Evolutionary conservation across 805 yeast species (phyloP), one percentile per base, ranked within the genome.

Genomic region (Ogataea glucozyma): DNA sequence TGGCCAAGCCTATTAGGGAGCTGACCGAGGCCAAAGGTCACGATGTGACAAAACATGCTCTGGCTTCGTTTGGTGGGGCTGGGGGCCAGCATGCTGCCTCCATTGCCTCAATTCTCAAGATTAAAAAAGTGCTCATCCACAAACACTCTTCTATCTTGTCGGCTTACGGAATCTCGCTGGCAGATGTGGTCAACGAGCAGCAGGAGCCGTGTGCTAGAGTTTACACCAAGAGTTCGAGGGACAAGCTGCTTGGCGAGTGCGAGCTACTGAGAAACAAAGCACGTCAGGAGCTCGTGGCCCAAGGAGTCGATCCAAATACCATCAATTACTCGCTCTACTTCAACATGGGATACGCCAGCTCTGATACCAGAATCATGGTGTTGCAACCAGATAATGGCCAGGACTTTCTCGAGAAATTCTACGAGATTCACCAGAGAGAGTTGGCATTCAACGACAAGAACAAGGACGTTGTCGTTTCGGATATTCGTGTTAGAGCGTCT

Each of bases 21-120:
- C 65, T 87, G 41, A 86, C 95, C 0, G 95, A 86, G 56, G 84
- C 89, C 2, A 84, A 79, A 55, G 95, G 95, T 3, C 76, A 78
- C 56, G 72, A 74, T 37, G 76, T 79, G 0, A 60, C 83, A 7
- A 68, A 72, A 13, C 95, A 87, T 59, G 65, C 78, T 34, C 65
- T 87, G 47, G 91, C 87, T 2, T 73, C 88, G 4, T 86, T 87
- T 62, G 95, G 95, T 31, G 95, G 95, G 26, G 93, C 93, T 20
- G 95, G 95, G 40, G 95, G 95, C 7, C 95, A 87, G 64, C 88
- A 84, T 58, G 88, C 90, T 3, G 79, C 77, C 22, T 78, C 85
- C 3, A 77, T 87, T 21, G 93, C 93, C 0, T 72, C 76, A 43
- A 73, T 75, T 17, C 67, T 87, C 52, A 85, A 86, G 7, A 84